Base-by-base conservation (phyloP, 352 stramenopile species). In the Lagenidium giganteum region DNA sequence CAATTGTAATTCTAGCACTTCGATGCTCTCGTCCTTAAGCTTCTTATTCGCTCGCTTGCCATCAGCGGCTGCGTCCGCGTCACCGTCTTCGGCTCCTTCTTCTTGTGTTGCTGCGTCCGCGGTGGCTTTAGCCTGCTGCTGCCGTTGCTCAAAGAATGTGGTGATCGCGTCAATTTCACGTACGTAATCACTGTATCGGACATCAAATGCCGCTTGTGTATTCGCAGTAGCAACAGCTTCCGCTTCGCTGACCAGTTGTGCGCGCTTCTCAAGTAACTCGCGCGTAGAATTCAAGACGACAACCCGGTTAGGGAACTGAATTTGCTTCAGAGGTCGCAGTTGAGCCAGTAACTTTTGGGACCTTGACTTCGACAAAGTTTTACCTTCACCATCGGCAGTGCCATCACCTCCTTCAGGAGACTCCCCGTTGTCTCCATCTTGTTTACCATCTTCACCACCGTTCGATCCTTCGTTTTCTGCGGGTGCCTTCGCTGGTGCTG, bases 1-100 rank as follows among this genome's bases (percentile, higher is more conserved):
- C 16, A 91, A 49, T 25, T 56, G 61, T 7, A 90, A 44, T 51
- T 90, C 75, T 9, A 93, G 47, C 5, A 88, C 71, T 48, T 93
- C 81, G 16, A 95, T 37, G 2, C 62, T 45, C 16, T 62, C 28
- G 14, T 14, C 7, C n/a, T n/a, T n/a, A n/a, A n/a, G n/a, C n/a
- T n/a, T n/a, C n/a, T n/a, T n/a, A n/a, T n/a, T n/a, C n/a, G n/a
- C n/a, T n/a, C n/a, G n/a, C n/a, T n/a, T n/a, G n/a, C n/a, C n/a
- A n/a, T n/a, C n/a, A n/a, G n/a, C n/a, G n/a, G n/a, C n/a, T n/a
- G n/a, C n/a, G n/a, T n/a, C n/a, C n/a, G n/a, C n/a, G n/a, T n/a
- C n/a, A n/a, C n/a, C n/a, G n/a, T n/a, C n/a, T n/a, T n/a, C n/a
- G n/a, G n/a, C n/a, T n/a, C n/a, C n/a, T n/a, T n/a, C n/a, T n/a